Base-by-base conservation (phyloP, 1,284 basidiomycete species). In the Ganoderma resinaceum region DNA sequence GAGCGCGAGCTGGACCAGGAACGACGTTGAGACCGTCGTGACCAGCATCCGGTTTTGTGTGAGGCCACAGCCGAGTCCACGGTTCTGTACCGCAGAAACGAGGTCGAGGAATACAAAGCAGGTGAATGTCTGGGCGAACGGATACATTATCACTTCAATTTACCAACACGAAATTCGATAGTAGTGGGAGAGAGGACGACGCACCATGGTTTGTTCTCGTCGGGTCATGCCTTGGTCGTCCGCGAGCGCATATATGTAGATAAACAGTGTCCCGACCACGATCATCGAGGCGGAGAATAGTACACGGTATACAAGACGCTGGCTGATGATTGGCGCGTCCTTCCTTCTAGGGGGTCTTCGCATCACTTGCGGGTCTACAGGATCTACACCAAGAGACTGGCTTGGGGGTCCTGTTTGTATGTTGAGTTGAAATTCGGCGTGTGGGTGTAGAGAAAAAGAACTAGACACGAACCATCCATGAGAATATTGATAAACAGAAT, bases 401-500 rank as follows among this genome's bases (percentile, higher is more conserved):
- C 94, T 96, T 2, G 97, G 97, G 18, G 97, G 97, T n/a, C 93
- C 92, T 94, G 66, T 29, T 20, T 23, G 14, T 2, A 3, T 49
- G 65, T 29, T 59, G 18, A 61, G 63, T 46, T 61, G 33, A 23
- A 8, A 12, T 16, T 20, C 37, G 35, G 8, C 4, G 18, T 9
- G 33, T 23, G 8, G 8, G 18, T 9, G 33, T 23, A 42, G 0
- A 33, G 14, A 14, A 11, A 16, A 43, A n/a, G 7, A 38, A 12
- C 9, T 46, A 8, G 66, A 18, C 58, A 69, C 90, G 61, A 69
- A 91, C 96, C 97, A 76, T 99, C 97, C 97, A 98, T 98, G 63
- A 99, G 88, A 78, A 99, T 98, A 81, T 99, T 99, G 80, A 99
- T 98, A 80, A 98, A 99, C 31, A 99, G 84, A 75, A 99, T 99